Conservation (phyloP, 441 rosid genomes). For the Populus tomentosa region DNA sequence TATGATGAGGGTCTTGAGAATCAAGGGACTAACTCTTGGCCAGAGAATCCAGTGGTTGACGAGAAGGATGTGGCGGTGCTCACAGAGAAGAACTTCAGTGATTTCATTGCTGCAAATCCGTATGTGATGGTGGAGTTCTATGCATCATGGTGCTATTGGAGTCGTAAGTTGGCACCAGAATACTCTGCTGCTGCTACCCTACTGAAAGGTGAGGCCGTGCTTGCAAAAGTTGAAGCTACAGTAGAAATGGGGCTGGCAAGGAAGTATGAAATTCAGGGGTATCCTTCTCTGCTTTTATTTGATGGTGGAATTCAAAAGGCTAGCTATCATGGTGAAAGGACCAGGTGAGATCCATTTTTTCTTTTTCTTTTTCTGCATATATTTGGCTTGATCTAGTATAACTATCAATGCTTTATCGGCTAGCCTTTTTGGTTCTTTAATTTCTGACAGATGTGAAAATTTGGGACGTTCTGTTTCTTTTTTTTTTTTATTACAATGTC, state of each 20-base stretch:
- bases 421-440: not conserved
- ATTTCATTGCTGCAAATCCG: slow-evolving; percentile 19
- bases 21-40: not conserved
- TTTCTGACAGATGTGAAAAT: not conserved
- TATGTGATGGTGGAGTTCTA: slow-evolving; percentile 29
- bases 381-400: not conserved
- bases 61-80: slow-evolving; percentile 27
- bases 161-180: slow-evolving; percentile 23
- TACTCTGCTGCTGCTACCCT: slow-evolving; percentile 30
- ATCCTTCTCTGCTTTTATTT: slow-evolving; percentile 22
- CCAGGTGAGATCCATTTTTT: slow-evolving; percentile 3
- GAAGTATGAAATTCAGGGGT: slow-evolving; percentile 9
- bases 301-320: slow-evolving; percentile 9
- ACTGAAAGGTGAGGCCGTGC: slow-evolving; percentile 24
- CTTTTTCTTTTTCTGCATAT: not conserved
- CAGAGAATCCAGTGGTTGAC: not conserved
- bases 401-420: not conserved
- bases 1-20: not conserved
- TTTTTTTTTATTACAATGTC: not conserved
- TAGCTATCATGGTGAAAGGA: slow-evolving; percentile 2
- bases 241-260: not conserved
- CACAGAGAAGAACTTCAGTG: slow-evolving; percentile 20
- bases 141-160: slow-evolving; percentile 29
- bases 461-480: not conserved
- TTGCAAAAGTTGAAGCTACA: slow-evolving; percentile 23